Evolutionary conservation across 768 basidiomycete genomes (phyloP), one percentile per base, ranked within the genome.

Genomic region (Coprinellus micaceus): DNA sequence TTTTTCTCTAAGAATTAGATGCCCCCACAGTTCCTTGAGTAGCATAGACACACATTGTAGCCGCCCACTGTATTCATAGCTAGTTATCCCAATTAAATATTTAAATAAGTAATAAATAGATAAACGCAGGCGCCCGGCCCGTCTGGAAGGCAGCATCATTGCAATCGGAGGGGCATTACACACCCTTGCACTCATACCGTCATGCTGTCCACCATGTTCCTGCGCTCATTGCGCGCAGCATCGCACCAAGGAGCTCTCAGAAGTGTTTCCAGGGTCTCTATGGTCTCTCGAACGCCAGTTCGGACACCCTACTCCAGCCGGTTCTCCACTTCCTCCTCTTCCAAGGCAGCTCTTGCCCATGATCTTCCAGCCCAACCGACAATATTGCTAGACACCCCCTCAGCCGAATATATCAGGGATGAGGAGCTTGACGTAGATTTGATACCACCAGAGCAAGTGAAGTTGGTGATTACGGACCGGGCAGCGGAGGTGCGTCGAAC

Each of bases 391-490:
- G 69, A 71, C 25, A 73, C 77, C 2, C 86, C 86, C 1, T 79
- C 83, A 0, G 66, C 66, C 12, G 72, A 78, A 56, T 80, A 84
- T 45, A 68, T 89, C 15, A 77, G 85, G 36, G 69, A 77, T 29
- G 82, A 83, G 59, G 87, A 88, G 58, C 68, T 89, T 2, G 85
- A 89, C 43, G 76, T 83, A 2, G 83, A 88, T 21, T 65, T 84
- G 12, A 61, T 86, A 48, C 75, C 82, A 0, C 70, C 73, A 39
- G 76, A 82, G 39, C 70, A 85, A 49, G 79, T 85, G 2, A 73
- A 73, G 28, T 66, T 91, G 9, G 71, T 75, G 22, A 77, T 92
- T 44, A 89, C 90, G 2, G 82, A 88, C 60, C 76, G 88, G 15
- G 89, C 89, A 33, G 89, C 89, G 2, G 84, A 91, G 75, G 89